Base-by-base conservation (phyloP, 306 rosid genomes). In the Fragaria nilgerrensis region DNA sequence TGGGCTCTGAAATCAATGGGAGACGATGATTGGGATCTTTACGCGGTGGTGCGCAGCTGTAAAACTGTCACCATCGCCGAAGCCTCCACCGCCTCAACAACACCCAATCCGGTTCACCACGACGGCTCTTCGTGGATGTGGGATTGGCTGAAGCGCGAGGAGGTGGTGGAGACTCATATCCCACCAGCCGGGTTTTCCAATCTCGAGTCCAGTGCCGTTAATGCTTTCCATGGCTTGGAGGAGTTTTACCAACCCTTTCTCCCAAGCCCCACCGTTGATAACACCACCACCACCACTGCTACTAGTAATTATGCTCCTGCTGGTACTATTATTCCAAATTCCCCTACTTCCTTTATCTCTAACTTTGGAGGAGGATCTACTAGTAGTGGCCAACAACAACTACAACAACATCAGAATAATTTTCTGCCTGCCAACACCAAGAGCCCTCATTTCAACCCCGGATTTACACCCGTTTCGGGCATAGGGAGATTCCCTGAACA, bases 1-100 rank as follows among this genome's bases (percentile, higher is more conserved):
- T 11, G 1, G 74, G 53, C 44, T 44, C 56, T 45, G 2, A 50
- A 73, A 89, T 87, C 68, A 63, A 63, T 63, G 68, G 68, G 1
- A 90, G 84, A 80, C 2, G 89, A 83, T 7, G 93, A 89, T 59
- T 93, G 96, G 92, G 97, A 91, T 87, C 98, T 93, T 44, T 72
- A 78, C 63, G 93, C 98, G 2, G 89, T 93, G 20, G 96, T 93
- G 8, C 68, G 96, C 49, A 81, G 96, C 48, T 91, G 88, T 82
- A 85, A 78, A 77, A 45, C 87, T 9, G 63, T 78, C 59, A 48
- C 75, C 2, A 41, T 76, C 48, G 36, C 70, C 16, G 7, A 80
- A 39, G 32, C n/a, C 9, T 23, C 73, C 62, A 15, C 53, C 29
- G 15, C 53, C 45, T 32, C 78, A 34, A 16, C 43, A 16, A 3